Base-by-base conservation (phyloP, 345 rosid species). In the Linum lewisii region DNA sequence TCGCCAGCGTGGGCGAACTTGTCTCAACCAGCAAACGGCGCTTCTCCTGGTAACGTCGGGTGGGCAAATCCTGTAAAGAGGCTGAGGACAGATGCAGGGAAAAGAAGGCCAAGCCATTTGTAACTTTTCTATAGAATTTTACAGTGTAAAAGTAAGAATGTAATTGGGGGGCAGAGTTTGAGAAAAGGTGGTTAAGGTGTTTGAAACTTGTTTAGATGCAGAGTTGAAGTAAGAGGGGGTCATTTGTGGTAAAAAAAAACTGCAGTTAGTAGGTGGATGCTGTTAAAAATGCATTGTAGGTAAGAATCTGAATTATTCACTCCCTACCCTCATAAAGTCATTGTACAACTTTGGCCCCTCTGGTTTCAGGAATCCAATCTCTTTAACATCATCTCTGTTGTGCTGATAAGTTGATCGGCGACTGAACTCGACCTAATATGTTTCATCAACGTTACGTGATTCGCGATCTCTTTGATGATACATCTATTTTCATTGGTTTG, bases 51-150 rank as follows among this genome's bases (percentile, higher is more conserved):
- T 37, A 70, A 64, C 61, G 90, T 90, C 23, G 96, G 97, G 57
- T 94, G 99, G 99, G 97, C 99, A 66, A 87, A 94, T 78, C 99
- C 97, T 13, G 99, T 90, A 29, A 94, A 94, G 85, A 81, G 92
- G 76, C 61, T 87, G 73, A 85, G 99, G 66, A 90, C 99, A 16
- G 99, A 87, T 75, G 72, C 94, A 7, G 96, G 95, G 63, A 85
- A 84, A 72, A 82, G 97, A 72, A 76, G 99, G 72, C 92, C 96
- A 0, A 85, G 95, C 79, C 95, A 87, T 73, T 74, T 80, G 57
- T 94, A 81, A 84, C 56, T 51, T 51, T 54, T 42, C 47, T 42
- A 42, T 42, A 42, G 47, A 16, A 11, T 6, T 42, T 42, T 16
- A 42, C 15, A 16, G 18, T 42, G 47, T 4, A 16, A 42, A 42